These are phyloP conservation scores for Wickerhamiella shivajii DNA, from an alignment of 805 yeast genomes.

Conservation along the genomic window DNA sequence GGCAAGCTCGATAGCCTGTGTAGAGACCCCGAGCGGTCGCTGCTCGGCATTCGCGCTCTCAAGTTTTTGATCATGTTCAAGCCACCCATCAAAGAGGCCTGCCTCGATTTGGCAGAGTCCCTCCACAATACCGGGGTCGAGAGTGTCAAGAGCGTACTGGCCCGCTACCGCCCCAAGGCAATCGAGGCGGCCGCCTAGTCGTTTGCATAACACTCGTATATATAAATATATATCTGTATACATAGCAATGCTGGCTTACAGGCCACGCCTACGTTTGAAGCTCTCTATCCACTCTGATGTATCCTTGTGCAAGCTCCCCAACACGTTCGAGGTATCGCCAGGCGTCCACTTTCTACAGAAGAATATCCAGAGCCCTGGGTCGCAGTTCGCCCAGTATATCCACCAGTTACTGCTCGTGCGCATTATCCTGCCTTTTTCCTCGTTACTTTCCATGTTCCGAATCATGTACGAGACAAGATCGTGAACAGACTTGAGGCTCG, in stretches of 20 bases:
- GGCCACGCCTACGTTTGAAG: conserved; percentile 2
- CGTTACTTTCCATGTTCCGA: not conserved
- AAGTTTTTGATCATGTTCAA: conserved; percentile 73
- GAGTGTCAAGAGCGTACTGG: conserved; percentile 19
- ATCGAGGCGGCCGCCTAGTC: not conserved
- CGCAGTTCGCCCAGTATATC: not conserved
- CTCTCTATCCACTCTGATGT: conserved; percentile 4
- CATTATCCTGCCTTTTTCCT: not conserved
- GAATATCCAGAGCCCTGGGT: not conserved
- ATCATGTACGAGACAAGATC: conserved; percentile 1
- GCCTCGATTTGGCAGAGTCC: conserved; percentile 25
- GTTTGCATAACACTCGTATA: not conserved
- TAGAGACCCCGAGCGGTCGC: conserved; percentile 68
- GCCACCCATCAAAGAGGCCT: conserved; percentile 56
- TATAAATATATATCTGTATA: not conserved
- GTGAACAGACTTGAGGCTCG: conserved; percentile 1
- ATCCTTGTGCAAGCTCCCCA: conserved; percentile 2
- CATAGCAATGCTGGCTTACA: not conserved
- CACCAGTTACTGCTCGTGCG: conserved; percentile 7
- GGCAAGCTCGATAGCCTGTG: conserved; percentile 57
- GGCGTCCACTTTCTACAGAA: conserved; percentile 6
- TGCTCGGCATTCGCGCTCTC: conserved; percentile 69
- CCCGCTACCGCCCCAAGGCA: conserved; percentile 7
- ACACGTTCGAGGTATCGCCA: conserved; percentile 1
- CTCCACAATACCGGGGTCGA: conserved; percentile 19